These are phyloP conservation scores for Aspergillus bertholletiae DNA, from an alignment of 495 filamentous ascomycete species.

Conservation along the genomic window DNA sequence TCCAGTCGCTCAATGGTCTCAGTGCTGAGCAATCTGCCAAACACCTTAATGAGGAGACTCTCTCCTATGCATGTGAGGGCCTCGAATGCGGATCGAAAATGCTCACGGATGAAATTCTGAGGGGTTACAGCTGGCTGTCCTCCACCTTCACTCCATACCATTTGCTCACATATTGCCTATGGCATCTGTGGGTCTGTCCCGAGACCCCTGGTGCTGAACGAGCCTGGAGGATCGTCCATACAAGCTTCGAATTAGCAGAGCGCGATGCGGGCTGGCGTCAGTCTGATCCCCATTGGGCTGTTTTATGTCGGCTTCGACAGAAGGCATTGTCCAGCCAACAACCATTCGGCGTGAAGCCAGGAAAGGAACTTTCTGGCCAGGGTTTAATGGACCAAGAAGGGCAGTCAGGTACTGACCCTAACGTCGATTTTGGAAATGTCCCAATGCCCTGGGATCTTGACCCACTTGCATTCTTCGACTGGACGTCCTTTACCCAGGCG, in stretches of 20 bases:
- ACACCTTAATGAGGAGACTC: constrained; percentile 10
- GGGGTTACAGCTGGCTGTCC: constrained; percentile 25
- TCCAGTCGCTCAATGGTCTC: constrained; percentile 18
- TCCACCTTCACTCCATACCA: constrained; percentile 27
- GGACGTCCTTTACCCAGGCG: neutral
- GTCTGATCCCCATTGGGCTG: constrained; percentile 18
- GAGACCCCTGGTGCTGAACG: constrained; percentile 10
- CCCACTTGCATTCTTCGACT: neutral
- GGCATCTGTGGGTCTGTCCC: constrained; percentile 29
- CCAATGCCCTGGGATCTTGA: neutral
- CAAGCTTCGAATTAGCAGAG: constrained; percentile 18
- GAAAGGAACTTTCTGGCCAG: neutral
- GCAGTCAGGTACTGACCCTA: neutral
- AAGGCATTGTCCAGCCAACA: constrained; percentile 22
- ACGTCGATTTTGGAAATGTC: neutral
- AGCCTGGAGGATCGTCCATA: constrained; percentile 21
- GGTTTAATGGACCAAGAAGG: too few relatives aligned
- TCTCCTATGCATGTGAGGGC: constrained; percentile 15
- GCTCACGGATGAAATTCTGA: constrained; percentile 25
- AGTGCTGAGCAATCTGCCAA: neutral
- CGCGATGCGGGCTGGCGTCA: constrained; percentile 1
- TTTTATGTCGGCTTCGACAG: constrained; percentile 19
- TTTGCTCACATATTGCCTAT: constrained; percentile 28
- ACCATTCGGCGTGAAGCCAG: constrained; percentile 3
- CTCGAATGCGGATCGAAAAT: constrained; percentile 19